Base-by-base conservation (phyloP, 352 stramenopile genomes). In the Phytophthora quininea region DNA sequence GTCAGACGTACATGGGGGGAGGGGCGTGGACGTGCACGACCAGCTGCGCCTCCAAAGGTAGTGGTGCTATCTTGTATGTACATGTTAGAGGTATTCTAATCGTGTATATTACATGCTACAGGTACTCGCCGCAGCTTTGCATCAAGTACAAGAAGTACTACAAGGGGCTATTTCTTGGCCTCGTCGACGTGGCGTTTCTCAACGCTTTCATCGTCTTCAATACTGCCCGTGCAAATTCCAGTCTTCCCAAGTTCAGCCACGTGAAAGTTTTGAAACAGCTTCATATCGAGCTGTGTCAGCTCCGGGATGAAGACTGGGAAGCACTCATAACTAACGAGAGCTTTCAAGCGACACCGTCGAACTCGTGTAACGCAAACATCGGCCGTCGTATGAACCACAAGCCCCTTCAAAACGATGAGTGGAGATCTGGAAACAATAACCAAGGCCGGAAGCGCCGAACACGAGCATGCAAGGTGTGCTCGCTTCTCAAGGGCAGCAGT, bases 131-230 rank as follows among this genome's bases (percentile, higher is more conserved):
- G 14, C 52, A 68, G n/a, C 27, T 68, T 14, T 27, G 42, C 7
- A 55, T 68, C 32, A 68, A 68, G 47, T 57, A 68, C 45, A 62
- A 68, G 48, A 62, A 68, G 54, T 68, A 68, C 14, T 59, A 60
- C 32, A 59, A 50, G 10, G 54, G 30, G 4, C 5, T 67, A 8
- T 55, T 67, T 42, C 52, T 68, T 8, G 50, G 58, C 1, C 19
- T 55, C 6, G 19, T 66, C 11, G 58, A 66, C 54, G 10, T 66
- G 4, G 58, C 50, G 9, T 27, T 66, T 0, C 38, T 59, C 40
- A 58, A 59, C 15, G 27, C 58, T 14, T 66, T 43, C 58, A 66
- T 66, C 32, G 50, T 59, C 1, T 51, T 27, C 58, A 66, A 66
- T 30, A 29, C 38, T 19, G 48, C 48, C 15, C 55, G 55, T 27